These are phyloP conservation scores for Suillus brevipes DNA, from an alignment of 768 basidiomycete species.

Conservation along the genomic window DNA sequence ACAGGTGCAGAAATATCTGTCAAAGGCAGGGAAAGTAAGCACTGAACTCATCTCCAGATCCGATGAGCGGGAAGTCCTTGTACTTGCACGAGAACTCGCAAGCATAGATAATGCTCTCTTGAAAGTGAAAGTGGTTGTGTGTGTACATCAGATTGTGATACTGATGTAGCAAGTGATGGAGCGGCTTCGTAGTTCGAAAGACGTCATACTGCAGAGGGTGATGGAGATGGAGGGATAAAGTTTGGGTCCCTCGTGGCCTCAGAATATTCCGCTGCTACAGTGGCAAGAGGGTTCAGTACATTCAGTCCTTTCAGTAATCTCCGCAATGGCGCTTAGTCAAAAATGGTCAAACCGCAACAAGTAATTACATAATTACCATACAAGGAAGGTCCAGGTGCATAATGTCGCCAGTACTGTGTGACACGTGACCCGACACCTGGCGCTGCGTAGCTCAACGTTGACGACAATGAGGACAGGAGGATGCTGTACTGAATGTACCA, in stretches of 20 bases:
- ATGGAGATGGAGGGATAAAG: slow-evolving; percentile 62
- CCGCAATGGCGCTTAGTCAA: slow-evolving; percentile 66
- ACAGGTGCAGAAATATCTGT: too few species aligned
- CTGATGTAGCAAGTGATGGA: slow-evolving; percentile 52
- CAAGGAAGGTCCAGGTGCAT: not conserved
- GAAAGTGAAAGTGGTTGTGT: slow-evolving; percentile 9
- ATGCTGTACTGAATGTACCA: not conserved
- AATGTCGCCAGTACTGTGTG: not conserved
- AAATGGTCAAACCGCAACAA: too few species aligned
- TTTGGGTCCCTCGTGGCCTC: slow-evolving; percentile 50
- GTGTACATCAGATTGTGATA: slow-evolving; percentile 33
- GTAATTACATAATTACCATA: not conserved
- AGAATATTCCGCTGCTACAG: slow-evolving; percentile 11
- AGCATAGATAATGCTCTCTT: slow-evolving; percentile 53
- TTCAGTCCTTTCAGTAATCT: slow-evolving; percentile 66
- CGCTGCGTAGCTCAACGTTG: not conserved
- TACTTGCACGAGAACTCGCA: slow-evolving; percentile 63
- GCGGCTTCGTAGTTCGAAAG: slow-evolving; percentile 59
- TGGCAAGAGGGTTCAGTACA: slow-evolving; percentile 50
- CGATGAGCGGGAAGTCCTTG: slow-evolving; percentile 54
- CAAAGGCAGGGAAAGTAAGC: slow-evolving; percentile 67
- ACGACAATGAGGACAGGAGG: not conserved
- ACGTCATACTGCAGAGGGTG: slow-evolving; percentile 62
- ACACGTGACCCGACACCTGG: not conserved
- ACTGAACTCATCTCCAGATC: slow-evolving; percentile 58